Percentiles rank a stretch among this genome's conserved stretches.
Conservation (phyloP, 2,329 filamentous ascomycete species). For the Colletotrichum karsti region DNA sequence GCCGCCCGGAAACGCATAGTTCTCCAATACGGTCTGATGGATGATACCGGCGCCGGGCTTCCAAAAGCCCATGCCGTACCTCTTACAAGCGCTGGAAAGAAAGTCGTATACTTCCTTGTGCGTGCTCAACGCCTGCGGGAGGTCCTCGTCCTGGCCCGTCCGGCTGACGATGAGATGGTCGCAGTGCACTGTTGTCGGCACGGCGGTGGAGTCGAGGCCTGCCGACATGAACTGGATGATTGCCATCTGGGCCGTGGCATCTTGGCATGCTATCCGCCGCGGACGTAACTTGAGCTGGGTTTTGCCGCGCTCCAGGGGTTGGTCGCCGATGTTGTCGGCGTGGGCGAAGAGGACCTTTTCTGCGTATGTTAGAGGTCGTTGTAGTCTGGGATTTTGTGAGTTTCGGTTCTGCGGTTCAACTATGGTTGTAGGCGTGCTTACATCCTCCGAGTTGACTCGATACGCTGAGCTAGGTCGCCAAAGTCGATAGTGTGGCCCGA, state of each 20-base stretch:
- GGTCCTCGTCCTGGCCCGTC: conserved; percentile 6
- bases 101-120: conserved; percentile 83
- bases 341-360: conserved; percentile 19
- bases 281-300: conserved; percentile 22
- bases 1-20: conserved; percentile 98
- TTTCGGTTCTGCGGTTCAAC: neutral
- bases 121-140: conserved; percentile 2
- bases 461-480: neutral
- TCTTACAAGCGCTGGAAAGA: conserved; percentile 89
- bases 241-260: conserved; percentile 30
- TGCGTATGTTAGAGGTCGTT: conserved; percentile 20
- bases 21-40: conserved; percentile 97
- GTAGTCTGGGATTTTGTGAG: neutral
- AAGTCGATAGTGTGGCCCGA: neutral
- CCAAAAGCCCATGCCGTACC: conserved; percentile 99
- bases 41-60: conserved; percentile 98
- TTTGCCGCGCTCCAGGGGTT: conserved; percentile 1
- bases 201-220: conserved; percentile 15
- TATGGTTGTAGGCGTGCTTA: neutral
- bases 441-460: neutral
- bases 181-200: conserved; percentile 27
- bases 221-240: conserved; percentile 31
- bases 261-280: conserved; percentile 24
- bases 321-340: neutral
- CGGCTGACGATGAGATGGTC: conserved; percentile 23